These are phyloP conservation scores for Setaria viridis DNA, from an alignment of 202 grass and related monocot genomes.

Conservation along the genomic window DNA sequence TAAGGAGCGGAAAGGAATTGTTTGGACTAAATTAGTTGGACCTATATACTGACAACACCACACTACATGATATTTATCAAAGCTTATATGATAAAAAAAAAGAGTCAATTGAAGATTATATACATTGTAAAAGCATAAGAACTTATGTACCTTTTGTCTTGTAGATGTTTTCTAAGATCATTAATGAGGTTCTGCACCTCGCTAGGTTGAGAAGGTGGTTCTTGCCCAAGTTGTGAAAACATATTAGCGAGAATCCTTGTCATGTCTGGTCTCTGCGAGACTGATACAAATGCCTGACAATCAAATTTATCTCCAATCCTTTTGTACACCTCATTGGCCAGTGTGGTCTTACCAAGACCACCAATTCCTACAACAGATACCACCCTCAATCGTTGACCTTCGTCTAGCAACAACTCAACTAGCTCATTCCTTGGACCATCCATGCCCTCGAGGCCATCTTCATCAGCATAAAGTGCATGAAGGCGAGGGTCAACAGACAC, in stretches of 20 bases:
- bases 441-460: conserved; percentile 21
- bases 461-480: background rate
- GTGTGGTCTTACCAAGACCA: conserved; percentile 46
- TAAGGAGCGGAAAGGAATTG: background rate
- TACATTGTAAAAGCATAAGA: background rate
- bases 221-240: background rate
- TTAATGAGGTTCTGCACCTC: background rate
- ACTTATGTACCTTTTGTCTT: background rate
- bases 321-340: conserved; percentile 28
- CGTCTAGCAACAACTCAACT: background rate
- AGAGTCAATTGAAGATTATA: background rate
- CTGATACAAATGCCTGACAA: conserved; percentile 2
- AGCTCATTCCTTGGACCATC: conserved; percentile 4
- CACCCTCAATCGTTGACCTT: background rate
- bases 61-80: background rate
- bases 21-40: background rate
- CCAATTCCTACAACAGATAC: conserved; percentile 28
- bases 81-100: background rate
- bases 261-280: conserved; percentile 9
- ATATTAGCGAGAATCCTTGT: background rate
- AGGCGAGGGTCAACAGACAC: background rate
- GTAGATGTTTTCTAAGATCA: background rate
- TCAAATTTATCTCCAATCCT: background rate
- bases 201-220: background rate
- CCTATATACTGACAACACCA: no score